Conservation (phyloP, 208 protist species). For the Blechomonas ayalai region DNA sequence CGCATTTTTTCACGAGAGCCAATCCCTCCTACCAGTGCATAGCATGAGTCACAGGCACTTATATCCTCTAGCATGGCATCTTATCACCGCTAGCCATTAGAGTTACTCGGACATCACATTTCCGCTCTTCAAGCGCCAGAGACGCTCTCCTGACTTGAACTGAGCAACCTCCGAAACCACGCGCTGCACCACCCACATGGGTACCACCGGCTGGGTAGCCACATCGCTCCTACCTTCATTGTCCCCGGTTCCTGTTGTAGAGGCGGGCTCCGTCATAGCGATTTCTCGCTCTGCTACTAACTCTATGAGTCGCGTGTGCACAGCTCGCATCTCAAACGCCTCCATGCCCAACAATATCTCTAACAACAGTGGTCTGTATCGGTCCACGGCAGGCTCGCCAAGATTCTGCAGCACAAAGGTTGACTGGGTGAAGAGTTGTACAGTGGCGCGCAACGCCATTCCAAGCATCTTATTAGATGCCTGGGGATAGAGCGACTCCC, state of each 20-base stretch:
- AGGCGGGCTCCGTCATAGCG: slow-evolving; percentile 3
- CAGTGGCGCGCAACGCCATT: slow-evolving; percentile 44
- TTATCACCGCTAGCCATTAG: background rate
- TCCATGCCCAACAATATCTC: slow-evolving; percentile 42
- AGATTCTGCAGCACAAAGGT: slow-evolving; percentile 73
- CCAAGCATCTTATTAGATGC: slow-evolving; percentile 78
- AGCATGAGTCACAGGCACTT: slow-evolving; percentile 1
- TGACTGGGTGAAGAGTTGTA: slow-evolving; percentile 68
- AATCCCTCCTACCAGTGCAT: no score
- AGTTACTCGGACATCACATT: slow-evolving; percentile 17
- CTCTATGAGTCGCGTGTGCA: slow-evolving; percentile 25
- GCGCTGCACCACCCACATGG: slow-evolving; percentile 25
- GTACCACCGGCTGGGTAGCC: slow-evolving; percentile 14
- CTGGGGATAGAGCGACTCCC: slow-evolving; percentile 50
- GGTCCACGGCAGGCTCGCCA: slow-evolving; percentile 60
- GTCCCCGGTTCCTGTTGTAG: slow-evolving; percentile 8
- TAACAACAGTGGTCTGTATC: slow-evolving; percentile 63
- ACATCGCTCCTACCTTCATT: slow-evolving; percentile 4
- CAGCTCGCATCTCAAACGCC: slow-evolving; percentile 44
- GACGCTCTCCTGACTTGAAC: slow-evolving; percentile 45
- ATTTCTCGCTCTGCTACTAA: slow-evolving; percentile 3
- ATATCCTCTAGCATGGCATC: no score
- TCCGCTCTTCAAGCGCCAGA: slow-evolving; percentile 78
- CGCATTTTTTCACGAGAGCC: no score
- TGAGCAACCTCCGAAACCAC: slow-evolving; percentile 70